phyloP scores from a whole-genome alignment of 176 grass and related monocot species.

The Avena insularis region DNA sequence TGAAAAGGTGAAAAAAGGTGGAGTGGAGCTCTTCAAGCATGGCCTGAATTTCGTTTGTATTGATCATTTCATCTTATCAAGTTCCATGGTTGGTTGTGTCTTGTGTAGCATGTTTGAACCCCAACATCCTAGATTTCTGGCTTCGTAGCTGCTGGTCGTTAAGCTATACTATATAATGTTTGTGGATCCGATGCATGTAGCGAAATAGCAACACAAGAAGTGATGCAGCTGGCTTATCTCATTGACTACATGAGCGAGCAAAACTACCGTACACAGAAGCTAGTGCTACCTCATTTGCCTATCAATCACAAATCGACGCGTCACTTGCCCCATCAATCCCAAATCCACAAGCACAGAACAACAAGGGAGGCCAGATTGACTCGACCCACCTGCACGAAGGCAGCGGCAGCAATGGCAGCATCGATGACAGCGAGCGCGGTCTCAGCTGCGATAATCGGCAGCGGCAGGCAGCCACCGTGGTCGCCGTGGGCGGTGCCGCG shows the following conservation, averaged over 20 bases:
- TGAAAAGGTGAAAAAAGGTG: not conserved
- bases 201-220: not conserved
- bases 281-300: not conserved
- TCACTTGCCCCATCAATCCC: not conserved
- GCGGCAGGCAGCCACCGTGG: slow-evolving; percentile 64
- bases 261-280: slow-evolving; percentile 25
- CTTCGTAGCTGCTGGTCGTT: not conserved
- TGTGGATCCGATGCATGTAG: not conserved
- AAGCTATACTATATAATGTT: not conserved
- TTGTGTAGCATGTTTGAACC: not conserved
- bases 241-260: not conserved
- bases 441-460: slow-evolving; percentile 56
- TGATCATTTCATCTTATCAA: slow-evolving; percentile 7
- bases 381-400: slow-evolving; percentile 86
- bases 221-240: slow-evolving; percentile 1
- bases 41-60: not conserved
- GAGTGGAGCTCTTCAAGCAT: not conserved
- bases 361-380: slow-evolving; percentile 40
- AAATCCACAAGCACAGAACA: not conserved
- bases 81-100: not conserved
- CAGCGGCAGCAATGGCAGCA: slow-evolving; percentile 54
- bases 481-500: slow-evolving; percentile 43
- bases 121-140: not conserved
- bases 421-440: slow-evolving; percentile 65
- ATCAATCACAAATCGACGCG: not conserved